These are phyloP conservation scores for Biancaea sappan DNA, from an alignment of 306 rosid species.

Conservation along the genomic window DNA sequence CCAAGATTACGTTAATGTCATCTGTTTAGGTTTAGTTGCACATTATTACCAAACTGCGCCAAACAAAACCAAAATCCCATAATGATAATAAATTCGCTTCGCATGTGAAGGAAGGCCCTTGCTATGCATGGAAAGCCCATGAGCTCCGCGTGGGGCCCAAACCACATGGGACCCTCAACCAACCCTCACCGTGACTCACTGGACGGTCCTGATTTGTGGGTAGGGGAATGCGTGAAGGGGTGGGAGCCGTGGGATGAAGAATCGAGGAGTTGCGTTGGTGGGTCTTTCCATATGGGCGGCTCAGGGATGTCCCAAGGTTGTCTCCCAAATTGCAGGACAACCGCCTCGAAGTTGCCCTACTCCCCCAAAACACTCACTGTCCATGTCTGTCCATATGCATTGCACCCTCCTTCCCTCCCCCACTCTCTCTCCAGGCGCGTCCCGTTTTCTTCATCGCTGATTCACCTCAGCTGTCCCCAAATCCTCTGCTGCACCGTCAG, in stretches of 20 bases:
- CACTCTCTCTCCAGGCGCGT: slow-evolving; percentile 15
- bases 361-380: neutral
- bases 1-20: too few relatives aligned
- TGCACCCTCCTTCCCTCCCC: neutral
- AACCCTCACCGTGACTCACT: neutral
- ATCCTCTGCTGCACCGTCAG: too few relatives aligned
- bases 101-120: too few relatives aligned
- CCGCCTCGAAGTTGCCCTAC: slow-evolving; percentile 34
- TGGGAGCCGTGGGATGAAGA: slow-evolving; percentile 15
- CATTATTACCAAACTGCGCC: too few relatives aligned
- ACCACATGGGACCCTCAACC: slow-evolving; percentile 40
- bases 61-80: too few relatives aligned
- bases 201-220: neutral
- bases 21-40: too few relatives aligned
- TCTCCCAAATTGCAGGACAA: slow-evolving; percentile 42
- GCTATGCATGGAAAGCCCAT: too few relatives aligned
- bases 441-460: neutral
- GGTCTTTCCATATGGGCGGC: slow-evolving; percentile 40
- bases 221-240: neutral
- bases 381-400: slow-evolving; percentile 32
- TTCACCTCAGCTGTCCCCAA: too few relatives aligned
- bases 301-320: slow-evolving; percentile 38
- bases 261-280: too few relatives aligned
- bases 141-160: slow-evolving; percentile 30
- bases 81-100: too few relatives aligned